phyloP scores from a whole-genome alignment of 345 rosid genomes.

The Eucalyptus erythrocorys region DNA sequence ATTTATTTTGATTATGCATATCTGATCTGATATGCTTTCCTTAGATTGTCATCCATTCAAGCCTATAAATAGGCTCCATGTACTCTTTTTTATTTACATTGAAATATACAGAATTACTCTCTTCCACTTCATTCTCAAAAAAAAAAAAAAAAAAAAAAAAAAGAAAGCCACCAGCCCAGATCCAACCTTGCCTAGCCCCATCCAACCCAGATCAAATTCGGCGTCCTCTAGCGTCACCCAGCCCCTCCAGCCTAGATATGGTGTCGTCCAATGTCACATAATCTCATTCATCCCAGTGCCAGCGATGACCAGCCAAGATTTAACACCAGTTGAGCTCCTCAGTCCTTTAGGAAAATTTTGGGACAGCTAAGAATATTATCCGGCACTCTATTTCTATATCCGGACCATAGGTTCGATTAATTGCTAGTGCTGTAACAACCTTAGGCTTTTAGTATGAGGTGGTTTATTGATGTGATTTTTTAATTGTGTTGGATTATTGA shows the following conservation, averaged over 20 bases:
- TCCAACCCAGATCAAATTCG: neutral
- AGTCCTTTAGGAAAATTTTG: neutral
- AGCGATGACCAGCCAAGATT: neutral
- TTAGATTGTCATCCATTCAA: neutral
- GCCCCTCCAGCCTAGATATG: neutral
- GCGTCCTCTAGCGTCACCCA: neutral
- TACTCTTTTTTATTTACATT: neutral
- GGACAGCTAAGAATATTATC: neutral
- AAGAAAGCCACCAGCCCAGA: neutral
- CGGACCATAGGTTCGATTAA: neutral
- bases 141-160: too few species aligned
- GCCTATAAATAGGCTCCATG: neutral
- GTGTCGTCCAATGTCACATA: neutral
- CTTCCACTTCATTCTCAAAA: neutral
- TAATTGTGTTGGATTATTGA: neutral
- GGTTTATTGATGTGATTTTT: neutral
- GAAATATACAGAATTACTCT: neutral
- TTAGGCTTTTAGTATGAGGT: neutral
- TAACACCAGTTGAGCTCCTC: neutral
- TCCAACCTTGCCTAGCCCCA: neutral
- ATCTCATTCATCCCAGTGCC: neutral
- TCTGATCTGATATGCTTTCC: neutral
- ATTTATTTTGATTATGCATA: neutral
- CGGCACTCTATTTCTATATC: neutral
- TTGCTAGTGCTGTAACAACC: neutral